Evolutionary conservation across 78 protist species (phyloP), one percentile per base, ranked within the genome.

Genomic region (Tieghemostelium lacteum): DNA sequence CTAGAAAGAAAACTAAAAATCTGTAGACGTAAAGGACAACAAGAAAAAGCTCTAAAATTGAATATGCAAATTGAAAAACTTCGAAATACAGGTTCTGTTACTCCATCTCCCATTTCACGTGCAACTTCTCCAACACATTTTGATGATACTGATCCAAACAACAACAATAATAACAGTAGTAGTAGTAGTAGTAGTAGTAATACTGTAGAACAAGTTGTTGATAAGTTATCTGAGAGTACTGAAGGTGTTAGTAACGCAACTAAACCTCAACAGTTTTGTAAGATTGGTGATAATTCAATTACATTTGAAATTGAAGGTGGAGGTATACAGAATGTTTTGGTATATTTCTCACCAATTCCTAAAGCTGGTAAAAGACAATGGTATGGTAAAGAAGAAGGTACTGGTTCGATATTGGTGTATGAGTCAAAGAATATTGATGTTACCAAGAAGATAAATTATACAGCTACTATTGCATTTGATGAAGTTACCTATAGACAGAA

Each of bases 301-400:
- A 83, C 91, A 57, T 83, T 83, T 58, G 91, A 83, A 45, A 52
- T 83, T 19, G 91, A 83, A 12, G 91, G 91, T n/a, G 91, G 91
- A 42, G 91, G 91, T 20, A 70, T 83, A 40, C 91, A 83, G 36
- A 83, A 83, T 69, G 54, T 83, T 28, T 58, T 83, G 33, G 91
- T 83, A 7, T 83, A 69, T 24, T 83, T 83, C 19, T 69, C 91
- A 58, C 91, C 91, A 16, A 72, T 83, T 19, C 78, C 91, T 17
- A 83, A 83, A 16, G 78, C 91, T 29, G 91, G 91, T 19, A 69
- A 73, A 39, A 66, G 76, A 66, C 91, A 83, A 69, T 83, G 91
- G 91, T 69, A 58, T 60, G 91, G 91, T 12, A 83, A 83, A 54
- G 93, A 88, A n/a, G 93, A 88, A 3, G 93, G 93, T 6, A 66